A percentile compares a stretch with the other conserved stretches of the same genome.
phyloP scores from a whole-genome alignment of 1,284 basidiomycete species.

The Cerrena zonata region DNA sequence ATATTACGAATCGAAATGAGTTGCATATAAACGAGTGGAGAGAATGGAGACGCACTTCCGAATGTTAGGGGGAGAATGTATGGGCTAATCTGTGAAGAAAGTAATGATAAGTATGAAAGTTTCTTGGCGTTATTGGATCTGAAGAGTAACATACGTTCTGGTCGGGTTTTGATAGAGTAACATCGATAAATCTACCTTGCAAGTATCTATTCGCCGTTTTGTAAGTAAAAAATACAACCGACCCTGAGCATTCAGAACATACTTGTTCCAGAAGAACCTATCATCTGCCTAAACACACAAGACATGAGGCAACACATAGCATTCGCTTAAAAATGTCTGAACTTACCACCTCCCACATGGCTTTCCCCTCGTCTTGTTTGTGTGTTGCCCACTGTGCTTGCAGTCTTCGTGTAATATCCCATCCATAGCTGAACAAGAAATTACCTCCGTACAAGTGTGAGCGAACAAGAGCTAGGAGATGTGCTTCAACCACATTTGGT shows the following conservation, averaged over 20 bases:
- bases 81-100: conserved; percentile 56
- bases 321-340: background rate
- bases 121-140: conserved; percentile 6
- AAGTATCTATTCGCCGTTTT: conserved; percentile 48
- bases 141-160: conserved; percentile 50
- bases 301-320: conserved; percentile 9
- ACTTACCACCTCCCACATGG: conserved; percentile 69
- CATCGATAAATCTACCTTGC: conserved; percentile 69
- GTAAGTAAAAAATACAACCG: conserved; percentile 1
- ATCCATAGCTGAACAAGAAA: conserved; percentile 89
- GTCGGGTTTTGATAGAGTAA: conserved; percentile 39
- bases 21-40: conserved; percentile 9
- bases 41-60: conserved; percentile 60
- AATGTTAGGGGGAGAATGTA: conserved; percentile 91
- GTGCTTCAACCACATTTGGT: conserved; percentile 82
- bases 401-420: conserved; percentile 84
- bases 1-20: conserved; percentile 11
- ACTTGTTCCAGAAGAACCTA: conserved; percentile 98
- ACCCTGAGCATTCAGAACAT: conserved; percentile 30
- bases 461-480: conserved; percentile 81
- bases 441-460: conserved; percentile 77
- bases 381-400: conserved; percentile 73
- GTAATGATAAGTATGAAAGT: conserved; percentile 9
- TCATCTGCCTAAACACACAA: conserved; percentile 69
- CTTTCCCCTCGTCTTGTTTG: conserved; percentile 46